Base-by-base conservation (phyloP, 805 yeast genomes). In the Yueomyces sinensis region DNA sequence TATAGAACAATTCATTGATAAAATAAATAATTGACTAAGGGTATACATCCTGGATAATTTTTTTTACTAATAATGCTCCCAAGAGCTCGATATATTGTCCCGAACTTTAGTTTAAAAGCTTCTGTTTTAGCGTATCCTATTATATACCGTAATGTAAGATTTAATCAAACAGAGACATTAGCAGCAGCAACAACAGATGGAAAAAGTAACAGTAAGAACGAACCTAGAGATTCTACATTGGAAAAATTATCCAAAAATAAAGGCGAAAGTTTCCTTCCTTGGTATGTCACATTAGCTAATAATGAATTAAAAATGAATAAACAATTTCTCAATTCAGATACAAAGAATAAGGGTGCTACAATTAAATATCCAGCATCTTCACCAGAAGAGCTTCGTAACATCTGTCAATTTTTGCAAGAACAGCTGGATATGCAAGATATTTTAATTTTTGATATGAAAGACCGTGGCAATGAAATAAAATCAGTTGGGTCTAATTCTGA, bases 401-500 rank as follows among this genome's bases (percentile, higher is more conserved):
- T 55, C 11, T 27, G 48, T 2, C 46, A 61, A 5, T 62, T 67
- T 35, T 50, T 81, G 37, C 69, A 72, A 3, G 53, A 62, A 5
- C 76, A 79, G 24, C 65, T 81, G 39, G 94, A 94, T 9, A 57
- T 87, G 27, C 58, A 59, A 4, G 75, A 83, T 37, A 48, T 87
- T 23, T 52, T 60, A 27, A 51, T 86, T 1, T 72, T 82, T 43
- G 94, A 87, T 47, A 57, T 80, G 38, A 61, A 77, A 25, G 50
- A 62, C n/a, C 52, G 56, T 5, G 9, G 16, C 2, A 24, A 32
- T n/a, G 27, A 27, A 11, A 17, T 14, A 19, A 7, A 11, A 25
- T 6, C 13, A 13, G 13, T 25, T 25, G 28, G 15, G 5, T 47
- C 61, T 14, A 63, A 61, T 17, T 61, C 66, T 7, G 63, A 67